These are phyloP conservation scores for Coemansia sp. DNA, from an alignment of 192 early-diverging fungal species.

Conservation along the genomic window DNA sequence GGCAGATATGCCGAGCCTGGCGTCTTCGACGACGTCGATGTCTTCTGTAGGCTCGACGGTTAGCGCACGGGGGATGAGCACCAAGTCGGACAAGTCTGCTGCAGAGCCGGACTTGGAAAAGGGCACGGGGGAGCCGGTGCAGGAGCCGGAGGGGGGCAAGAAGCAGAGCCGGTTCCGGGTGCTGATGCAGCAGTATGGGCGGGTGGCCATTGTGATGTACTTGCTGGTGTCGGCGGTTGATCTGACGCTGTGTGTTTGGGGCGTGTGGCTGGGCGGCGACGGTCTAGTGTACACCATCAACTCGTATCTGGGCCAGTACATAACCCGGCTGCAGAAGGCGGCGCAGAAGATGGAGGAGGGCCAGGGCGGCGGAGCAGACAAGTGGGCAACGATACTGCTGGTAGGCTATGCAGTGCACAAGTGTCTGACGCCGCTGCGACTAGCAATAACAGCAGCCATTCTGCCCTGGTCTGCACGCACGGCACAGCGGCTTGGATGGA, in stretches of 20 bases:
- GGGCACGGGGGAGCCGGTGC: conserved; percentile 1
- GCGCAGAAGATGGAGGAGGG: conserved; percentile 49
- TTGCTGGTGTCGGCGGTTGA: conserved; percentile 48
- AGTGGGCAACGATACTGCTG: conserved; percentile 52
- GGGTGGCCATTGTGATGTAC: conserved; percentile 47
- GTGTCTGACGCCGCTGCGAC: conserved; percentile 48
- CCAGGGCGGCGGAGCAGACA: conserved; percentile 40
- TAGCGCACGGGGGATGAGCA: conserved; percentile 34
- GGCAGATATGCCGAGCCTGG: conserved; percentile 10
- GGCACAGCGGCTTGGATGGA: conserved; percentile 47
- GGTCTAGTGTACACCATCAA: conserved; percentile 47
- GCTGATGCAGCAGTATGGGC: conserved; percentile 56
- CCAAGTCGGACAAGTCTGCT: conserved; percentile 11
- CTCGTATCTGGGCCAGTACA: conserved; percentile 53
- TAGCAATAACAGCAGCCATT: conserved; percentile 44
- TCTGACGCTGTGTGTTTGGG: conserved; percentile 49
- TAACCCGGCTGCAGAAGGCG: conserved; percentile 50
- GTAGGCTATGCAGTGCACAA: conserved; percentile 54
- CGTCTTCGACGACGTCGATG: conserved; percentile 34
- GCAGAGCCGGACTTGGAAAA: conserved; percentile 17
- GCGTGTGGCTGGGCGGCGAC: conserved; percentile 53
- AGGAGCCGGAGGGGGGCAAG: conserved; percentile 25
- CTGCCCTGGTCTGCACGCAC: conserved; percentile 51
- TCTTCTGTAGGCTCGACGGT: conserved; percentile 31
- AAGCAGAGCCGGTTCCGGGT: conserved; percentile 48